phyloP scores from a whole-genome alignment of 2,329 filamentous ascomycete species.

The Nothopassalora personata region DNA sequence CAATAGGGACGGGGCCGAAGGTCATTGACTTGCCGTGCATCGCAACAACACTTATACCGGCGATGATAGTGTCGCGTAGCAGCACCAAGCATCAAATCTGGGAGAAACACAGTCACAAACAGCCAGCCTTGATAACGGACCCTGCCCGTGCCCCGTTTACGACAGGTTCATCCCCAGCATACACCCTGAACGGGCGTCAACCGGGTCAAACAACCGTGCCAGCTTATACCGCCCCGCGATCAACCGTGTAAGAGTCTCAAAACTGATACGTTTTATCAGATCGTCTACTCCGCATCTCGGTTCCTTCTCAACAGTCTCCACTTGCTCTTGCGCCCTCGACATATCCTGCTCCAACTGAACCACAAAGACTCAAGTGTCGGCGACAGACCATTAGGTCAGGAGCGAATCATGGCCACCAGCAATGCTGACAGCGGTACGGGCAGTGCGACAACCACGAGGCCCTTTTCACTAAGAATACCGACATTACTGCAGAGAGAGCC shows the following conservation, averaged over 20 bases:
- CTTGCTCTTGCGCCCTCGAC: not conserved
- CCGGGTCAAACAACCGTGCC: not conserved
- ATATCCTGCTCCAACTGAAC: not conserved
- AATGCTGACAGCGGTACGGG: constrained; percentile 4
- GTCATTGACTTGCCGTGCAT: not conserved
- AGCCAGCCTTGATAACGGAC: not conserved
- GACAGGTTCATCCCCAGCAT: not conserved
- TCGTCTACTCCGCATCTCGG: not conserved
- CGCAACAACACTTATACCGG: not conserved
- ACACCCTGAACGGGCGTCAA: not conserved
- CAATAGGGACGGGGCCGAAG: not conserved
- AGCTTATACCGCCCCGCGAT: not conserved
- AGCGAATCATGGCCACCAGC: constrained; percentile 11
- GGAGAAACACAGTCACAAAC: not conserved
- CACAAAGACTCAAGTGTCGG: not conserved
- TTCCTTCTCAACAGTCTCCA: not conserved
- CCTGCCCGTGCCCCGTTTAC: not conserved
- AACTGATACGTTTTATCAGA: not conserved
- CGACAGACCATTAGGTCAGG: not conserved
- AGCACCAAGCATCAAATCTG: not conserved
- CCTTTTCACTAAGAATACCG: constrained; percentile 17
- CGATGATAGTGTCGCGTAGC: not conserved
- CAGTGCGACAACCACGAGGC: constrained; percentile 7
- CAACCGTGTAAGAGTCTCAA: not conserved
- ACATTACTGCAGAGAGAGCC: constrained; percentile 30